A percentile compares a stretch with the other conserved stretches of the same genome.
These are phyloP conservation scores for Lachancea mirantina DNA, from an alignment of 805 yeast species.

Conservation along the genomic window DNA sequence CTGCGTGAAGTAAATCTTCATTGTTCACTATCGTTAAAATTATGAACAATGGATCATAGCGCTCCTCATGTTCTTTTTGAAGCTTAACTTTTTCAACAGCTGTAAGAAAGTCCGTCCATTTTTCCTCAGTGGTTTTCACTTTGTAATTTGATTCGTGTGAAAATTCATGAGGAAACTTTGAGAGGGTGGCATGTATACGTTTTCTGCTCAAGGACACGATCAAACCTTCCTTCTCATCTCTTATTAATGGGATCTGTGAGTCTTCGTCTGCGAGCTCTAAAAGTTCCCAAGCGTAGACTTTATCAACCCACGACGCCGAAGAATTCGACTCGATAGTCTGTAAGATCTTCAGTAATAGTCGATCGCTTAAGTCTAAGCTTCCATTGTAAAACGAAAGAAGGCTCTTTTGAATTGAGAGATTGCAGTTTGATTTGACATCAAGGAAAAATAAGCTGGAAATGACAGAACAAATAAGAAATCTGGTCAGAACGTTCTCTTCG, in stretches of 20 bases:
- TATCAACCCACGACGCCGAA: constrained; percentile 56
- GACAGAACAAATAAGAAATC: constrained; percentile 40
- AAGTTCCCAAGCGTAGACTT: constrained; percentile 62
- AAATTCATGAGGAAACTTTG: constrained; percentile 28
- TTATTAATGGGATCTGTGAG: constrained; percentile 42
- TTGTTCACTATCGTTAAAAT: constrained; percentile 55
- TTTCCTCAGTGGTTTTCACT: constrained; percentile 6
- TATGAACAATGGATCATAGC: constrained; percentile 70
- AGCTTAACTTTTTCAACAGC: constrained; percentile 24
- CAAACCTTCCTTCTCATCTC: constrained; percentile 40
- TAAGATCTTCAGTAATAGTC: constrained; percentile 50
- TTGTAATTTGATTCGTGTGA: constrained; percentile 23
- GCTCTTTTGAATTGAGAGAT: constrained; percentile 39
- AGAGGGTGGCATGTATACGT: constrained; percentile 43
- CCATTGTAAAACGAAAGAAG: constrained; percentile 57
- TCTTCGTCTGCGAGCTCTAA: constrained; percentile 33
- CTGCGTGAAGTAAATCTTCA: constrained; percentile 47
- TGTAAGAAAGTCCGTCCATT: constrained; percentile 27
- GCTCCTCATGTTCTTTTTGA: too few species aligned
- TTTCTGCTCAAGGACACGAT: constrained; percentile 45
- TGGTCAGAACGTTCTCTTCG: constrained; percentile 13
- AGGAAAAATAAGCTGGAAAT: constrained; percentile 44
- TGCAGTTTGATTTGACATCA: constrained; percentile 43
- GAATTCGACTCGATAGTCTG: constrained; percentile 48
- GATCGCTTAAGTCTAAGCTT: constrained; percentile 51